Conservation (phyloP, 768 basidiomycete species). For the Termitomyces sp. region DNA sequence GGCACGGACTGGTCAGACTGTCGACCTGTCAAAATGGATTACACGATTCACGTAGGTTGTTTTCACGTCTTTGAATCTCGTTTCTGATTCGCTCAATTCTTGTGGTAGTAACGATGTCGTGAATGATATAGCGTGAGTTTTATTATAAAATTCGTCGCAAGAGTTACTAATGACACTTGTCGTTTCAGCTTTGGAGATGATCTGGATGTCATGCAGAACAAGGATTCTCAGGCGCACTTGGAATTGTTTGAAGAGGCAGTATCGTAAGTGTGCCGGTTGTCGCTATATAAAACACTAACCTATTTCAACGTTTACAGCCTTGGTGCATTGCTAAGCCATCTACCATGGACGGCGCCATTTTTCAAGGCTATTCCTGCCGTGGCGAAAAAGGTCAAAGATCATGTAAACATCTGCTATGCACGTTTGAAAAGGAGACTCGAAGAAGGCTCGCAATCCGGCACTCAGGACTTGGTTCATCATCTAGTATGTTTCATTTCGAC, state of each 20-base stretch:
- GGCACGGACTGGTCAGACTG: slow-evolving; percentile 2
- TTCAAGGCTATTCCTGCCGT: neutral
- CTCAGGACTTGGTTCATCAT: slow-evolving; percentile 15
- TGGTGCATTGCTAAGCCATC: too few relatives aligned
- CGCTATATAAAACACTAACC: too few relatives aligned
- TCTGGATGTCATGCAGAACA: slow-evolving; percentile 6
- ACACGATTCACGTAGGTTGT: slow-evolving; percentile 30
- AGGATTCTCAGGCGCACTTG: neutral
- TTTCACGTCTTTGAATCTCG: neutral
- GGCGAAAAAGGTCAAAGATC: too few relatives aligned
- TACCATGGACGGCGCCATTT: neutral
- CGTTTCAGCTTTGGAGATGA: slow-evolving; percentile 24
- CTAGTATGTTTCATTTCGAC: slow-evolving; percentile 6
- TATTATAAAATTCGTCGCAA: too few relatives aligned
- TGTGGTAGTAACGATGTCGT: slow-evolving; percentile 29
- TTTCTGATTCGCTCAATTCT: neutral
- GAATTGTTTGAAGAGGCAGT: neutral
- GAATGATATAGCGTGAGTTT: slow-evolving; percentile 30
- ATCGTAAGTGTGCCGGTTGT: neutral
- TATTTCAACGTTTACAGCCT: too few relatives aligned
- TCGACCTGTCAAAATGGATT: slow-evolving; percentile 30
- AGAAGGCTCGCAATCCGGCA: slow-evolving; percentile 20
- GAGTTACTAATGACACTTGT: neutral
- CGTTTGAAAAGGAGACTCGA: slow-evolving; percentile 55
- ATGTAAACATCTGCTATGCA: neutral